phyloP scores from a whole-genome alignment of 2,329 filamentous ascomycete genomes.

The Xylogone sp. region DNA sequence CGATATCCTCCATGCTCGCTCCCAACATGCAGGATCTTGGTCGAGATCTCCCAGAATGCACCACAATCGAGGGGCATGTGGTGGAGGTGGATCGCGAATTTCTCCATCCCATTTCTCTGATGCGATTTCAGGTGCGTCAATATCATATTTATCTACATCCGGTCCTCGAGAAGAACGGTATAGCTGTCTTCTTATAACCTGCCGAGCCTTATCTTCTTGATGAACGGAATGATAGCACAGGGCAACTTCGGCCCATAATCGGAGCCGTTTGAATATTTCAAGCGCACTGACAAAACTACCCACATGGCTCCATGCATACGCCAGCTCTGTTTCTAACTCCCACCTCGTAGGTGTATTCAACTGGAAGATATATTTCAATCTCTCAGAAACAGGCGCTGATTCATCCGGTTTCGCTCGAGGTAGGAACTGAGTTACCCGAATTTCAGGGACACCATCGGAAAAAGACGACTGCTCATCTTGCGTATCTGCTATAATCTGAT shows the following conservation, averaged over 20 bases:
- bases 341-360: constrained; percentile 82
- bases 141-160: constrained; percentile 33
- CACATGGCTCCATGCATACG: constrained; percentile 84
- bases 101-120: constrained; percentile 58
- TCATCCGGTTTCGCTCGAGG: constrained; percentile 72
- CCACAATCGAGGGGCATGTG: constrained; percentile 82
- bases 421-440: constrained; percentile 72
- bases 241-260: constrained; percentile 93
- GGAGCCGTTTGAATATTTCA: constrained; percentile 90
- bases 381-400: constrained; percentile 70
- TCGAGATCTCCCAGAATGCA: constrained; percentile 94
- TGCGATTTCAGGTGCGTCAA: constrained; percentile 49
- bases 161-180: constrained; percentile 58
- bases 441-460: constrained; percentile 31
- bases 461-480: constrained; percentile 19
- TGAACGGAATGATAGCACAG: constrained; percentile 60
- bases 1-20: constrained; percentile 85
- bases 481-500: constrained; percentile 91
- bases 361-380: constrained; percentile 79
- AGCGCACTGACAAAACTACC: constrained; percentile 86
- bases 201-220: constrained; percentile 75
- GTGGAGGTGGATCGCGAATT: constrained; percentile 65
- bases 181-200: constrained; percentile 72
- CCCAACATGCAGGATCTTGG: constrained; percentile 68
- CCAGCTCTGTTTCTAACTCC: constrained; percentile 92